phyloP scores from a whole-genome alignment of 2,329 filamentous ascomycete species.

The Penicillium oxalicum region DNA sequence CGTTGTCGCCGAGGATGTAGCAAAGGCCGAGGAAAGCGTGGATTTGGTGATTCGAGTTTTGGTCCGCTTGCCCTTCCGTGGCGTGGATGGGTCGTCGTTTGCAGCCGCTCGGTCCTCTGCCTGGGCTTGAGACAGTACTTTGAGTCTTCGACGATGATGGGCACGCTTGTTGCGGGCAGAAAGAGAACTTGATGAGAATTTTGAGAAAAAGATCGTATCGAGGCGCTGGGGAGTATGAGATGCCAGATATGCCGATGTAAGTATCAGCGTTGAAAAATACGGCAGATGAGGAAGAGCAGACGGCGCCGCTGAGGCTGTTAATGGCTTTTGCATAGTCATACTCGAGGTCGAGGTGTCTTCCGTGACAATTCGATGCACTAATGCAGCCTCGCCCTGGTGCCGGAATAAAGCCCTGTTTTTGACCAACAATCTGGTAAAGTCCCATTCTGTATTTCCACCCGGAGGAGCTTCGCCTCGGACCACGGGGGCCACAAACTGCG shows the following conservation, averaged over 20 bases:
- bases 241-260: slow-evolving; percentile 44
- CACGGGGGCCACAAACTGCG: slow-evolving; percentile 73
- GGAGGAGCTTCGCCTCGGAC: slow-evolving; percentile 55
- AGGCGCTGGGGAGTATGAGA: slow-evolving; percentile 43
- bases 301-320: slow-evolving; percentile 21
- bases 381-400: slow-evolving; percentile 39
- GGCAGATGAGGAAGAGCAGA: slow-evolving; percentile 36
- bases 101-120: slow-evolving; percentile 30
- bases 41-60: slow-evolving; percentile 39
- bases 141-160: slow-evolving; percentile 38
- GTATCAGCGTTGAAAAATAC: slow-evolving; percentile 43
- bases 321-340: slow-evolving; percentile 13
- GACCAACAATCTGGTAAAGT: slow-evolving; percentile 78
- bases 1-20: slow-evolving; percentile 34
- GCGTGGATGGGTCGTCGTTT: slow-evolving; percentile 24
- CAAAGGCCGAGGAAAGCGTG: slow-evolving; percentile 36
- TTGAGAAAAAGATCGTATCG: slow-evolving; percentile 47
- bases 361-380: slow-evolving; percentile 38
- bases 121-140: slow-evolving; percentile 36
- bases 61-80: slow-evolving; percentile 32
- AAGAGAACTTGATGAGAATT: slow-evolving; percentile 41
- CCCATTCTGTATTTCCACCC: slow-evolving; percentile 52
- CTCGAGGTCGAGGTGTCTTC: slow-evolving; percentile 20
- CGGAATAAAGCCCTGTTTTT: slow-evolving; percentile 43
- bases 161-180: slow-evolving; percentile 41